A percentile compares a stretch with the other conserved stretches of the same genome.
phyloP scores from a whole-genome alignment of 2,329 filamentous ascomycete species.

The Biscogniauxia mediterranea region DNA sequence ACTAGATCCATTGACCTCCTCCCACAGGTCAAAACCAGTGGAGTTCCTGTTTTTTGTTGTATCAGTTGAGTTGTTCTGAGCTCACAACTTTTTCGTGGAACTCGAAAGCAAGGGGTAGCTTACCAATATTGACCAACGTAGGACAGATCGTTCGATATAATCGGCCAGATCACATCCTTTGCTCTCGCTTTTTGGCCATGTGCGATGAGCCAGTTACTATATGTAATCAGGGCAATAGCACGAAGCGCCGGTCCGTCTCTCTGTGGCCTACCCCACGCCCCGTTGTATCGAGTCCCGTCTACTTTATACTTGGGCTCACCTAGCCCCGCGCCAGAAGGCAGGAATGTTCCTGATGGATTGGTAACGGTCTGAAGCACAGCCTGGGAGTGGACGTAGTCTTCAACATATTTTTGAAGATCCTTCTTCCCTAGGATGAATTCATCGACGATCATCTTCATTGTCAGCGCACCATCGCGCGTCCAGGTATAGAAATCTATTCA shows the following conservation, averaged over 20 bases:
- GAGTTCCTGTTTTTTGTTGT: slow-evolving; percentile 38
- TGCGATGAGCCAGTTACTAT: slow-evolving; percentile 49
- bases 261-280: slow-evolving; percentile 58
- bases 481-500: slow-evolving; percentile 55
- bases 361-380: slow-evolving; percentile 49
- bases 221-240: slow-evolving; percentile 54
- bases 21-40: slow-evolving; percentile 60
- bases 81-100: background rate
- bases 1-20: slow-evolving; percentile 55
- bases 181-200: slow-evolving; percentile 41
- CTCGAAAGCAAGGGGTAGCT: background rate
- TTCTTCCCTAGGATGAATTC: slow-evolving; percentile 47
- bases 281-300: slow-evolving; percentile 48
- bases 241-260: slow-evolving; percentile 59
- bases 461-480: slow-evolving; percentile 54
- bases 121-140: slow-evolving; percentile 54
- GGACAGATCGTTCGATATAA: slow-evolving; percentile 55
- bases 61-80: background rate
- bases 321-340: slow-evolving; percentile 46
- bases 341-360: slow-evolving; percentile 49
- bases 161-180: slow-evolving; percentile 49
- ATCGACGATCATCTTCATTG: slow-evolving; percentile 51
- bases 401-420: slow-evolving; percentile 43
- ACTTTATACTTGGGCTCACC: slow-evolving; percentile 57
- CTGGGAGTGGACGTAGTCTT: slow-evolving; percentile 53